Conservation (phyloP, 805 yeast genomes). For the Lipomyces mesembrius region DNA sequence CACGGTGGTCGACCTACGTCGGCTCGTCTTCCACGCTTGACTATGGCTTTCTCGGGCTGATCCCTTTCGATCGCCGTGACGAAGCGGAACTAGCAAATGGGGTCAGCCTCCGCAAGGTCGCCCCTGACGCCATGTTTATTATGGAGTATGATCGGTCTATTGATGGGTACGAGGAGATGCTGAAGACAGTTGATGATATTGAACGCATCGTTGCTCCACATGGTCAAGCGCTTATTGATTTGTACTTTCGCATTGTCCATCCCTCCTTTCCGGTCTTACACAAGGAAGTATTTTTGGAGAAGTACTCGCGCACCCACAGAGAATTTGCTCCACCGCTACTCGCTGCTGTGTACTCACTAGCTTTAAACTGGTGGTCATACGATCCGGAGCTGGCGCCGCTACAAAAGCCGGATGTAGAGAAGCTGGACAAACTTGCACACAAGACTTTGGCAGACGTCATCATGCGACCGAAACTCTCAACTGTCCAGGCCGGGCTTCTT, state of each 20-base stretch:
- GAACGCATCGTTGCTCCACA: constrained; percentile 90
- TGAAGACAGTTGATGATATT: constrained; percentile 78
- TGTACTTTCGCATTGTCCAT: constrained; percentile 83
- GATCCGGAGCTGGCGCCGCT: constrained; percentile 75
- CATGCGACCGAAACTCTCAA: constrained; percentile 85
- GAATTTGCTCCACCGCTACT: constrained; percentile 89
- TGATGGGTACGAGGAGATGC: constrained; percentile 67
- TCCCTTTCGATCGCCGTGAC: constrained; percentile 70
- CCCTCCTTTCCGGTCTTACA: constrained; percentile 92
- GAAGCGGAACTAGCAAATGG: constrained; percentile 75
- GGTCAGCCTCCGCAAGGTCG: constrained; percentile 76
- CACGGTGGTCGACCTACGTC: constrained; percentile 84
- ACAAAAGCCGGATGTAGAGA: constrained; percentile 77
- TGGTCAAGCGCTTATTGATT: constrained; percentile 70
- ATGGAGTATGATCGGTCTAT: constrained; percentile 75
- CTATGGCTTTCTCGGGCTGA: constrained; percentile 64
- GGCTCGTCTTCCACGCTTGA: constrained; percentile 91
- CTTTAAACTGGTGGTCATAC: constrained; percentile 94
- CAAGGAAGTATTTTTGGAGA: constrained; percentile 87
- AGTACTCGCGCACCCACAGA: constrained; percentile 85
- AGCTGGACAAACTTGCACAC: constrained; percentile 69
- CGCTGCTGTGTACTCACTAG: constrained; percentile 87
- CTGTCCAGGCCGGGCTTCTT: constrained; percentile 86
- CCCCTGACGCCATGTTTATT: constrained; percentile 73
- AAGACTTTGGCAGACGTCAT: constrained; percentile 70